These are phyloP conservation scores for Fusarium sp. DNA, from an alignment of 2,329 filamentous ascomycete genomes.

Conservation along the genomic window DNA sequence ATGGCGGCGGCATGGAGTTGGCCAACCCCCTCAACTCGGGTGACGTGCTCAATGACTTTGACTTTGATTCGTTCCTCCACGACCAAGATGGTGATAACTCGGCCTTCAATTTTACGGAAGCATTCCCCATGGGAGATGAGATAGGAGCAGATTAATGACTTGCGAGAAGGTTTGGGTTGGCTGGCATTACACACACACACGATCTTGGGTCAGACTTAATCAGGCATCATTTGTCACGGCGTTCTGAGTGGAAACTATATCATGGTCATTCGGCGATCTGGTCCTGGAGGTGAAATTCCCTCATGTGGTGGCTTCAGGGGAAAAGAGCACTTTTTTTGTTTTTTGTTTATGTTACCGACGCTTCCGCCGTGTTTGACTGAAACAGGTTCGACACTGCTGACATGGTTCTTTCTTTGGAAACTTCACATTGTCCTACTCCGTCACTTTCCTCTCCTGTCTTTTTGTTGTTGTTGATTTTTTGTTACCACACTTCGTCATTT, in stretches of 20 bases:
- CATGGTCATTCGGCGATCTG: constrained; percentile 53
- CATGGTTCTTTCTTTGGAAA: constrained; percentile 25
- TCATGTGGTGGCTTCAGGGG: constrained; percentile 45
- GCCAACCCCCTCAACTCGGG: constrained; percentile 62
- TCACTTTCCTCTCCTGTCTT: constrained; percentile 32
- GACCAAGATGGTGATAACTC: constrained; percentile 59
- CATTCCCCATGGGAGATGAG: constrained; percentile 64
- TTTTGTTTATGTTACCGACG: constrained; percentile 34
- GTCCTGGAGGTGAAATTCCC: constrained; percentile 43
- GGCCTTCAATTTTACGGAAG: constrained; percentile 64
- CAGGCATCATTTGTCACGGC: constrained; percentile 53
- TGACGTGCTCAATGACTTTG: constrained; percentile 73
- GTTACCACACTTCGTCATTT: constrained; percentile 19
- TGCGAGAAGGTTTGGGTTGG: constrained; percentile 38
- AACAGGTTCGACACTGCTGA: constrained; percentile 23
- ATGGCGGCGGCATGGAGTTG: constrained; percentile 60
- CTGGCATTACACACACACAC: constrained; percentile 37
- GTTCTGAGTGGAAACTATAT: constrained; percentile 52
- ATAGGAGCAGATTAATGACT: constrained; percentile 64
- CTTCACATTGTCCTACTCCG: constrained; percentile 12
- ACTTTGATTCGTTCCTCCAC: constrained; percentile 74
- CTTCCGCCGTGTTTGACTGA: constrained; percentile 27
- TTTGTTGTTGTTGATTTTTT: constrained; percentile 21
- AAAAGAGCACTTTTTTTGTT: constrained; percentile 45
- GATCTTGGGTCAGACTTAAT: constrained; percentile 49